Conservation (phyloP, 805 yeast genomes). For the Nakazawaea ernobii region DNA sequence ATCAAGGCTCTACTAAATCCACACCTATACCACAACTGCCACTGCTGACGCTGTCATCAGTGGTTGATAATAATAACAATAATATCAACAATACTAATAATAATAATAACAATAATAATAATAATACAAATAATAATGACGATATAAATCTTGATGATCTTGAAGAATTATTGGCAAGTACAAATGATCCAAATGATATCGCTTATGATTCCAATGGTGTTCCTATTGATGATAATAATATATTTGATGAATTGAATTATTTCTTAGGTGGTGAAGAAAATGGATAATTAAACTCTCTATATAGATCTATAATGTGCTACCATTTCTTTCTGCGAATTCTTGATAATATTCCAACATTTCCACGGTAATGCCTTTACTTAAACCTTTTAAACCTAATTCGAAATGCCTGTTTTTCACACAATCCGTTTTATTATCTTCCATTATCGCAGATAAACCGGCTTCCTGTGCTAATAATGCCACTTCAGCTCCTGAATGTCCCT, state of each 20-base stretch:
- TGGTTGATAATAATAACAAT: slow-evolving; percentile 5
- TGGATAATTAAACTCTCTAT: not conserved
- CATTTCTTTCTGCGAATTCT: slow-evolving; percentile 36
- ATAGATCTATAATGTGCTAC: not conserved
- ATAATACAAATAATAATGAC: not conserved
- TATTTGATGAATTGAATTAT: slow-evolving; percentile 12
- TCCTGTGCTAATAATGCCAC: slow-evolving; percentile 89
- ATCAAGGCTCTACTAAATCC: slow-evolving; percentile 78
- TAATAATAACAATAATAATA: not conserved
- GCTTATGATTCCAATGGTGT: slow-evolving; percentile 8
- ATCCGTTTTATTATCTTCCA: slow-evolving; percentile 58
- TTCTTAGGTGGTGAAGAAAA: slow-evolving; percentile 7
- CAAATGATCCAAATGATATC: slow-evolving; percentile 5
- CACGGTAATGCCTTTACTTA: slow-evolving; percentile 73
- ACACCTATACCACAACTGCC: slow-evolving; percentile 42
- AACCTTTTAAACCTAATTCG: slow-evolving; percentile 57
- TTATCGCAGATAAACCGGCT: slow-evolving; percentile 91
- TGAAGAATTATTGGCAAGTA: slow-evolving; percentile 10
- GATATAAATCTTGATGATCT: slow-evolving; percentile 10
- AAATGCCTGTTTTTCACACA: slow-evolving; percentile 64
- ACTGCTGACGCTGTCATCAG: slow-evolving; percentile 16
- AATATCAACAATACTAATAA: slow-evolving; percentile 1
- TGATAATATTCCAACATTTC: slow-evolving; percentile 79
- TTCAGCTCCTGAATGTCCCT: slow-evolving; percentile 97
- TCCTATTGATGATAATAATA: slow-evolving; percentile 9